Evolutionary conservation across 306 rosid genomes (phyloP), one percentile per base, ranked within the genome.

Genomic region (Fragaria iinumae): DNA sequence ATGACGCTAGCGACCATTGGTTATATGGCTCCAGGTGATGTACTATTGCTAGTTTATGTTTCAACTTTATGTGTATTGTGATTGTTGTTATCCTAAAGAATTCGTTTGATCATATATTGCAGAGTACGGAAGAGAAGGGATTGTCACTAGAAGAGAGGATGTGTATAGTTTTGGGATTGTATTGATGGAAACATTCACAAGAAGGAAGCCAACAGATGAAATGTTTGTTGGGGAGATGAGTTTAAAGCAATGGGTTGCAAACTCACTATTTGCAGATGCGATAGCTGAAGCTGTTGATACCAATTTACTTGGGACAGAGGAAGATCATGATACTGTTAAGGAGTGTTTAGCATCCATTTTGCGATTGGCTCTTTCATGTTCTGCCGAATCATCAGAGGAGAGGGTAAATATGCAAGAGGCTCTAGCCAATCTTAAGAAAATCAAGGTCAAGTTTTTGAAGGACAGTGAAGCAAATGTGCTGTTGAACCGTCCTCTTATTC

Each of bases 21-120:
- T 21, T 87, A 84, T 16, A 83, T 87, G 83, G 85, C 88, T 4
- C 88, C 90, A 67, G 88, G 86, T 84, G 52, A 70, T 23, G 1
- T 69, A 13, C 16, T 41, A 3, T 2, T 60, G 5, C 27, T 23
- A 9, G 11, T 23, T 17, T 27, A 55, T 25, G 9, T 39, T 21
- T 12, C 39, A 45, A 23, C 7, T 4, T 48, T 4, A 14, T 4
- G 4, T 48, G 14, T 48, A 4, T 48, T 69, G 11, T 21, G 23
- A 18, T n/a, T 6, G 8, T 67, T 12, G 34, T 32, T 32, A 3
- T 32, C 34, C 34, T 32, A 32, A 11, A 21, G 16, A 47, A 2
- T 12, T 12, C 2, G 50, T 47, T 11, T 5, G 25, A 53, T 32
- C 34, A 3, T 10, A 6, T 2, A 56, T 55, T 77, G 70, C 71